Evolutionary conservation across 2,329 filamentous ascomycete species (phyloP), one percentile per base, ranked within the genome.

Genomic region (Chaetothyriales sp.): DNA sequence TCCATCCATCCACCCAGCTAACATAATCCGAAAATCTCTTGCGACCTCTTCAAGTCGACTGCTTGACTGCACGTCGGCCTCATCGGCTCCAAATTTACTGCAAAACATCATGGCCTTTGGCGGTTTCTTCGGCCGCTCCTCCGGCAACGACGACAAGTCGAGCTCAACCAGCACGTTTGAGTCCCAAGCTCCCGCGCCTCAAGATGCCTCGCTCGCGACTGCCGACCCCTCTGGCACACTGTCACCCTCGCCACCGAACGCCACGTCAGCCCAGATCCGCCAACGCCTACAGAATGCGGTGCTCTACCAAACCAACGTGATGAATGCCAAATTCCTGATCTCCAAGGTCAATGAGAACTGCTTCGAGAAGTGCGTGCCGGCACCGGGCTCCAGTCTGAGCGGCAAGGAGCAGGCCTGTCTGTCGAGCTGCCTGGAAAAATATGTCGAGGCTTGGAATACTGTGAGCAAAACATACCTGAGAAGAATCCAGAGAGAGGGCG

Each of bases 281-380:
- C 49, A 64, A 57, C 48, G 60, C 59, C 60, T 68, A 57, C 70
- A 71, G 75, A 68, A 74, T 71, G 65, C 75, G 49, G 61, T 86
- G 52, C 77, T 83, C 64, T 74, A 77, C 67, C 78, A 83, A 64
- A 66, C 75, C 56, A 80, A 79, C 66, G 71, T 84, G 59, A 73
- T 71, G 61, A 88, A 88, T 61, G 83, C 82, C 45, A 76, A 79
- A 56, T 72, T 75, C 58, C 72, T 89, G 60, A 84, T 89, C 45
- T 54, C 87, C 82, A 87, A 85, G 78, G 76, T 89, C 67, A 86
- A 88, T 68, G 77, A 84, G 61, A 80, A 83, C 68, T 90, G 85
- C 73, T 90, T 87, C 71, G 78, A 85, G 46, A 81, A 80, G 65
- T 90, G 85, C 67, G 71, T 89, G 15, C 74, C 83, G 47, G 80